Percentiles rank a stretch among this genome's conserved stretches.
These are phyloP conservation scores for Phytophthora cryptogea DNA, from an alignment of 352 stramenopile genomes.

Conservation along the genomic window DNA sequence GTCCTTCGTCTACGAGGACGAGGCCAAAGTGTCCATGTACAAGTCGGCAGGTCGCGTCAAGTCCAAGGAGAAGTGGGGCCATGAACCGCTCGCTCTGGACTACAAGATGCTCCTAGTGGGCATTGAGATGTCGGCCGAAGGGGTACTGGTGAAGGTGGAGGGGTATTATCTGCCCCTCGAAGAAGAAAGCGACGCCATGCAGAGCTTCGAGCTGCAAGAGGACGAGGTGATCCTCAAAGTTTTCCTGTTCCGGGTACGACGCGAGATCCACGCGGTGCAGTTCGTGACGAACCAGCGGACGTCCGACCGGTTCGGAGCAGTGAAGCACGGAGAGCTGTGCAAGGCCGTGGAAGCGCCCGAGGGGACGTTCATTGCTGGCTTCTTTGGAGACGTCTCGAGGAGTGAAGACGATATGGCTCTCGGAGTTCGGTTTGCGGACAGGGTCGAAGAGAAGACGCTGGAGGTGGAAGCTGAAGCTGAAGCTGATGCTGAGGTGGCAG, in stretches of 20 bases:
- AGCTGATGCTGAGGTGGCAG: slow-evolving; percentile 20
- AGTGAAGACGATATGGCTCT: slow-evolving; percentile 30
- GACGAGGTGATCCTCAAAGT: slow-evolving; percentile 34
- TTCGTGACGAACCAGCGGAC: slow-evolving; percentile 32
- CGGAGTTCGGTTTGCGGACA: slow-evolving; percentile 27
- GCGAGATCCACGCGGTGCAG: slow-evolving; percentile 36
- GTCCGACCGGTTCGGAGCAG: slow-evolving; percentile 28
- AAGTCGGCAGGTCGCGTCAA: slow-evolving; percentile 24
- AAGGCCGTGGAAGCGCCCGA: slow-evolving; percentile 36
- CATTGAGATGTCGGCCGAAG: slow-evolving; percentile 16
- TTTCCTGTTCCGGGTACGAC: slow-evolving; percentile 29
- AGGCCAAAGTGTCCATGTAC: slow-evolving; percentile 21
- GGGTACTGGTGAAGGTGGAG: slow-evolving; percentile 24
- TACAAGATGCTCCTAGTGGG: slow-evolving; percentile 22
- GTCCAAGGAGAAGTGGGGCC: slow-evolving; percentile 30
- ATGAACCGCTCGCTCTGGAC: slow-evolving; percentile 15
- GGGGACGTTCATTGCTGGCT: slow-evolving; percentile 31
- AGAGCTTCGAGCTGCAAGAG: slow-evolving; percentile 14
- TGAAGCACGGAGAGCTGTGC: slow-evolving; percentile 32
- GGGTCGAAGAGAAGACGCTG: neutral
- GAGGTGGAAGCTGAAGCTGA: neutral
- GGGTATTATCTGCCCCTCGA: slow-evolving; percentile 14
- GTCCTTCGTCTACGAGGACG: slow-evolving; percentile 27
- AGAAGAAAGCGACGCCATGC: neutral
- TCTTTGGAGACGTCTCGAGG: slow-evolving; percentile 29